Conservation (phyloP, 345 rosid genomes). For the Carallia brachiata region DNA sequence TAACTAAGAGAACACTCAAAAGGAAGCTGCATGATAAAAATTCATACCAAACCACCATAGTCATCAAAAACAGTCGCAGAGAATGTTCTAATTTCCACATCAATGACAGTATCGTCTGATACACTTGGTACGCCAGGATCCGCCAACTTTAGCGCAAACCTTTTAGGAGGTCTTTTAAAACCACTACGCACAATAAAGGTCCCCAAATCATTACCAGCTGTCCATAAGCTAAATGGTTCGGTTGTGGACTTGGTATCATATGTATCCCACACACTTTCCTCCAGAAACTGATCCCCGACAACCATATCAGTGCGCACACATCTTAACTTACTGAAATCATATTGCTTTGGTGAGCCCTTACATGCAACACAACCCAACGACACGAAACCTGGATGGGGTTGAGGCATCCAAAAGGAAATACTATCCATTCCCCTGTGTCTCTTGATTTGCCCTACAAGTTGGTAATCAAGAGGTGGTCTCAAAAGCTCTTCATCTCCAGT, state of each 20-base stretch:
- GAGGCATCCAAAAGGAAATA: constrained; percentile 93
- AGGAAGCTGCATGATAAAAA: constrained; percentile 5
- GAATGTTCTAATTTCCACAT: constrained; percentile 71
- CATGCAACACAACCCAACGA: constrained; percentile 86
- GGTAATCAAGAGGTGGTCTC: constrained; percentile 63
- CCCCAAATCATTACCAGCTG: constrained; percentile 66
- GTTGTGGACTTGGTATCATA: constrained; percentile 53
- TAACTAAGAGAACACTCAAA: neutral
- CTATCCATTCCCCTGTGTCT: constrained; percentile 76
- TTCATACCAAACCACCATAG: constrained; percentile 92
- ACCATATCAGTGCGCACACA: constrained; percentile 90
- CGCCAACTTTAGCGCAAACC: constrained; percentile 89
- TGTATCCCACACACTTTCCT: constrained; percentile 92
- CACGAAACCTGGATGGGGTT: constrained; percentile 93
- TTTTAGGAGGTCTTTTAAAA: constrained; percentile 81
- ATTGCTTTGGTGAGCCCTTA: constrained; percentile 65
- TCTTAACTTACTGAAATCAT: constrained; percentile 61
- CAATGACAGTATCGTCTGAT: constrained; percentile 68
- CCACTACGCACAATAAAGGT: constrained; percentile 83
- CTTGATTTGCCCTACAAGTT: constrained; percentile 77
- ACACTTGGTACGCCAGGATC: constrained; percentile 56
- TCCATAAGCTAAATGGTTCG: constrained; percentile 90
- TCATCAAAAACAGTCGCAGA: constrained; percentile 95
- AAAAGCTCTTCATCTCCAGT: constrained; percentile 62
- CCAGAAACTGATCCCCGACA: constrained; percentile 70